Base-by-base conservation (phyloP, 1,284 basidiomycete genomes). In the Ustilago vetiveriae region DNA sequence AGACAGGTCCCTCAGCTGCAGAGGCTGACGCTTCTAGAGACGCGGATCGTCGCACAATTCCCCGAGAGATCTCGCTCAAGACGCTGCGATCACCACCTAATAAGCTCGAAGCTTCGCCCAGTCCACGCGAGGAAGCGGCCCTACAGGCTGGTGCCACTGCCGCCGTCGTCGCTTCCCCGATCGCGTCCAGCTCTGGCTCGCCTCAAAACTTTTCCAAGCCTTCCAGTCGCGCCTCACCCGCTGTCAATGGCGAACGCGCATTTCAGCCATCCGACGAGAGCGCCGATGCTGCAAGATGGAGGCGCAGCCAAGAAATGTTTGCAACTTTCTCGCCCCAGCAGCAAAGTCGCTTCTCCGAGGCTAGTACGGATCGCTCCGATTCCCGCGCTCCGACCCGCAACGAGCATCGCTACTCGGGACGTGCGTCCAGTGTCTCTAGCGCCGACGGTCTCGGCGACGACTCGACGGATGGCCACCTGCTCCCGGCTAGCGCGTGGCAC, bases 401-500 rank as follows among this genome's bases (percentile, higher is more conserved):
- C 50, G 66, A 69, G 44, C 32, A 55, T 32, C 45, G 54, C 35
- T 60, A 52, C 8, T 65, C 71, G 22, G 58, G 57, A 23, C 44
- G 50, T 26, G 66, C 51, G 4, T 69, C 66, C 35, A 62, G 49
- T 30, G 29, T 52, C 14, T 63, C 66, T 7, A 69, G 66, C 51
- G 44, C 38, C 16, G 70, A 75, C 14, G 48, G 39, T 3, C 39
- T 66, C 22, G 70, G 65, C 26, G 62, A 68, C 11, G 54, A 71
- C 17, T 65, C 72, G 9, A 52, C 29, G 22, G 75, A 75, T 33
- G 58, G 39, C 2, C 66, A 64, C 35, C 50, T 75, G 58, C 69
- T 78, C 17, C 76, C 76, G 1, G 57, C 72, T 0, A 71, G 66
- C 43, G 76, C 76, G 5, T 78, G 76, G 76, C 55, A 60, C n/a